Evolutionary conservation across 2,329 filamentous ascomycete species (phyloP).

Genomic region (Talaromyces pinophilus): DNA sequence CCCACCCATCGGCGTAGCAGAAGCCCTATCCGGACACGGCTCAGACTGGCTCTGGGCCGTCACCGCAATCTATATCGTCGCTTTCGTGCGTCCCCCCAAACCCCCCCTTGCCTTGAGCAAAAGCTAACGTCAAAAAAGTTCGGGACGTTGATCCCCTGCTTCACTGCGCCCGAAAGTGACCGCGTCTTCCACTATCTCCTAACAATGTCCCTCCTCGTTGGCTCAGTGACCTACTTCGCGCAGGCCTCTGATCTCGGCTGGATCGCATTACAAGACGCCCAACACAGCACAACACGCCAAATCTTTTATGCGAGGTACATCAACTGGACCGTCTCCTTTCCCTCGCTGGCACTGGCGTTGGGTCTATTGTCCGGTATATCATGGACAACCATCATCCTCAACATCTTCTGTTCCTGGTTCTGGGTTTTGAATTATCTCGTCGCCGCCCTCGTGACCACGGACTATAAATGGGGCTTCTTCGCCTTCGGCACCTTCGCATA

Average conservation of each 20-base stretch:
- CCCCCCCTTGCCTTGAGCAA: no score
- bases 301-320: slow-evolving; percentile 61
- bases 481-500: slow-evolving; percentile 55
- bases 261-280: slow-evolving; percentile 41
- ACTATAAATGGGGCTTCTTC: slow-evolving; percentile 62
- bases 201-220: slow-evolving; percentile 52
- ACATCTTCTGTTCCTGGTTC: slow-evolving; percentile 53
- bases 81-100: slow-evolving; percentile 36
- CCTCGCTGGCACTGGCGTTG: slow-evolving; percentile 49
- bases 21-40: slow-evolving; percentile 48
- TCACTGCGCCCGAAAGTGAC: slow-evolving; percentile 51
- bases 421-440: slow-evolving; percentile 56
- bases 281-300: slow-evolving; percentile 44
- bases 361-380: slow-evolving; percentile 56
- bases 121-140: slow-evolving; percentile 36
- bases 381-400: slow-evolving; percentile 59
- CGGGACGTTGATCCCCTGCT: slow-evolving; percentile 44
- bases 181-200: slow-evolving; percentile 61
- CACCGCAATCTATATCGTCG: slow-evolving; percentile 52
- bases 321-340: slow-evolving; percentile 57
- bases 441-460: slow-evolving; percentile 50
- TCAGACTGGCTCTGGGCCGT: slow-evolving; percentile 60
- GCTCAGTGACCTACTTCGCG: slow-evolving; percentile 55
- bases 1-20: slow-evolving; percentile 43
- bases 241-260: slow-evolving; percentile 56